These are phyloP conservation scores for Sisymbrium altissimum DNA, from an alignment of 345 rosid species.

Conservation along the genomic window DNA sequence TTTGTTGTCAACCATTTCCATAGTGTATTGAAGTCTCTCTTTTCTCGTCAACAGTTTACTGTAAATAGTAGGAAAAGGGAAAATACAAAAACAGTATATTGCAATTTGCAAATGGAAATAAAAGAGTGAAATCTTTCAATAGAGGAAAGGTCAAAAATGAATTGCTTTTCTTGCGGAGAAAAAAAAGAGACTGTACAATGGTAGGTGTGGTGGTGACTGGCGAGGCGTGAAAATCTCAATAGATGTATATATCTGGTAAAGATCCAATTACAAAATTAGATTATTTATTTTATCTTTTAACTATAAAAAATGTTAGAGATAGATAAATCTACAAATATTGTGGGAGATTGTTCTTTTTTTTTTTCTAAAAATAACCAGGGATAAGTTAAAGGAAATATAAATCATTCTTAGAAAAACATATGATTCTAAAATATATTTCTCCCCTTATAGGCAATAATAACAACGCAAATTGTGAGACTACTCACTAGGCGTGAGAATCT, in stretches of 20 bases:
- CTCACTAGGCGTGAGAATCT: constrained; percentile 31
- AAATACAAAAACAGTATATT: background rate
- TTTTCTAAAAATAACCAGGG: background rate
- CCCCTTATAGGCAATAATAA: constrained; percentile 23
- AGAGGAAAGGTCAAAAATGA: background rate
- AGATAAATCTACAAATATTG: background rate
- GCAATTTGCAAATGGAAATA: background rate
- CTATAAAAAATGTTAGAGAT: background rate
- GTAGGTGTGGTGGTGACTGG: constrained; percentile 18
- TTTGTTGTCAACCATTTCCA: background rate
- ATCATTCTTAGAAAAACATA: background rate
- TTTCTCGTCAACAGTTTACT: background rate
- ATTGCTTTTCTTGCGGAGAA: background rate
- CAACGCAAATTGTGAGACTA: constrained; percentile 22
- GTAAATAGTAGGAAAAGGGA: background rate
- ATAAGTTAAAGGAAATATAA: background rate
- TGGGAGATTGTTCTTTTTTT: too few species aligned
- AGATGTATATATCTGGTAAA: background rate
- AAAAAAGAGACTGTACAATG: background rate
- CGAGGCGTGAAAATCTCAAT: background rate
- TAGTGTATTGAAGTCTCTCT: background rate
- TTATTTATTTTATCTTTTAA: background rate
- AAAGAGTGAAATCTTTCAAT: background rate
- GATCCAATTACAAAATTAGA: background rate
- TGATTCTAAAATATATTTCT: background rate